phyloP scores from a whole-genome alignment of 2,329 filamentous ascomycete genomes.

The Fusarium torreyae region DNA sequence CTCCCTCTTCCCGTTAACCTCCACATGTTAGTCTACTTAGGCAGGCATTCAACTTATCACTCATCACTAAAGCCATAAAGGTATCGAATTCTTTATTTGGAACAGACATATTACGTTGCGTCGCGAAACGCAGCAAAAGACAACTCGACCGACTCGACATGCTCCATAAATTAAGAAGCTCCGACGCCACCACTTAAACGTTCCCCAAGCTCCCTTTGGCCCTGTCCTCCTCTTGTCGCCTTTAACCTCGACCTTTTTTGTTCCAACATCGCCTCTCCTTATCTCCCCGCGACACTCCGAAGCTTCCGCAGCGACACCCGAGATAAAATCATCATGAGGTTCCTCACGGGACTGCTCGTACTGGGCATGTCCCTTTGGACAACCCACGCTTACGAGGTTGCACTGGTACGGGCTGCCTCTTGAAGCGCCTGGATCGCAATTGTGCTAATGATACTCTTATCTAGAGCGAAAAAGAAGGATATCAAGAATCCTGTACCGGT shows the following conservation, averaged over 20 bases:
- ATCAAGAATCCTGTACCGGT: constrained; percentile 85
- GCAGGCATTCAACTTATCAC: background rate
- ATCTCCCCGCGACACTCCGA: constrained; percentile 20
- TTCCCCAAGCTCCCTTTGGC: constrained; percentile 29
- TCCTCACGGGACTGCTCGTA: constrained; percentile 65
- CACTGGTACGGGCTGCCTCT: constrained; percentile 62
- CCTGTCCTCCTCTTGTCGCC: constrained; percentile 13
- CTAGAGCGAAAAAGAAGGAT: constrained; percentile 82
- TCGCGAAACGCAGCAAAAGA: constrained; percentile 13
- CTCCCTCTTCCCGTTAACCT: constrained; percentile 27
- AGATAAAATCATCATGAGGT: constrained; percentile 64
- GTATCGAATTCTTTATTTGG: background rate
- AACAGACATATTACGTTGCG: background rate
- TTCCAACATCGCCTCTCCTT: constrained; percentile 22
- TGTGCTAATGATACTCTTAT: constrained; percentile 43
- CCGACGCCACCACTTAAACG: constrained; percentile 41
- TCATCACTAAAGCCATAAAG: background rate
- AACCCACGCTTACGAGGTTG: constrained; percentile 70
- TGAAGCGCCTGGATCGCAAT: constrained; percentile 5
- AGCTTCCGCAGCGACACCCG: constrained; percentile 24
- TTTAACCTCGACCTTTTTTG: constrained; percentile 21
- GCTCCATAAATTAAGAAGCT: constrained; percentile 46
- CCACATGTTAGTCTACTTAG: background rate
- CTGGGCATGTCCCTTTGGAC: constrained; percentile 70
- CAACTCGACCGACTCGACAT: constrained; percentile 32